These are phyloP conservation scores for Aspergillus panamensis DNA, from an alignment of 495 filamentous ascomycete species.

Conservation along the genomic window DNA sequence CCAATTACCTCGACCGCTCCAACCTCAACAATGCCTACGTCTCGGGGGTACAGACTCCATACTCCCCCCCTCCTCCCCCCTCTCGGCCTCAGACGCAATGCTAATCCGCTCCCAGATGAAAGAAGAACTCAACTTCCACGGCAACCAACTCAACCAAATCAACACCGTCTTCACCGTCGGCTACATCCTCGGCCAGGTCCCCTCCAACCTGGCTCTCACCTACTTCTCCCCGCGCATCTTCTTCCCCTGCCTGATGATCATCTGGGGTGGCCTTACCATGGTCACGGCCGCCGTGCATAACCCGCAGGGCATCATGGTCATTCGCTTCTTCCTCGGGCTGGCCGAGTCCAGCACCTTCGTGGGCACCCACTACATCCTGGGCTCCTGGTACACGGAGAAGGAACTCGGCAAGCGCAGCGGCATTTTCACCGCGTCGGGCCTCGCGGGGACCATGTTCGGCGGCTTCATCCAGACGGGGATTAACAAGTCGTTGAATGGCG, in stretches of 20 bases:
- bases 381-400: slow-evolving; percentile 62
- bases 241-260: slow-evolving; percentile 57
- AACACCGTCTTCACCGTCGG: slow-evolving; percentile 47
- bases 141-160: slow-evolving; percentile 56
- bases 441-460: slow-evolving; percentile 43
- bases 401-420: slow-evolving; percentile 63
- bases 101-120: slow-evolving; percentile 42
- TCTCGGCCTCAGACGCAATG: no score
- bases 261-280: slow-evolving; percentile 62
- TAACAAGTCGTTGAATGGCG: slow-evolving; percentile 50
- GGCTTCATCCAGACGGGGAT: slow-evolving; percentile 61
- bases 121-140: slow-evolving; percentile 54
- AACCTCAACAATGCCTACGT: slow-evolving; percentile 64
- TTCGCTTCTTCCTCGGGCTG: slow-evolving; percentile 66
- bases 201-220: slow-evolving; percentile 56
- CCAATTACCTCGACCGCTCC: slow-evolving; percentile 52
- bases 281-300: slow-evolving; percentile 49
- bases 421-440: slow-evolving; percentile 37
- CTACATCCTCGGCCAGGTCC: slow-evolving; percentile 58
- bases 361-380: slow-evolving; percentile 63
- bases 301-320: slow-evolving; percentile 56
- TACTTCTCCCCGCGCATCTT: slow-evolving; percentile 56
- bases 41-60: slow-evolving; percentile 47
- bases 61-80: no score
- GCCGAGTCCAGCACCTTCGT: slow-evolving; percentile 58